Evolutionary conservation across 2,329 filamentous ascomycete species (phyloP).

Genomic region (Bimuria novae-zelandiae): DNA sequence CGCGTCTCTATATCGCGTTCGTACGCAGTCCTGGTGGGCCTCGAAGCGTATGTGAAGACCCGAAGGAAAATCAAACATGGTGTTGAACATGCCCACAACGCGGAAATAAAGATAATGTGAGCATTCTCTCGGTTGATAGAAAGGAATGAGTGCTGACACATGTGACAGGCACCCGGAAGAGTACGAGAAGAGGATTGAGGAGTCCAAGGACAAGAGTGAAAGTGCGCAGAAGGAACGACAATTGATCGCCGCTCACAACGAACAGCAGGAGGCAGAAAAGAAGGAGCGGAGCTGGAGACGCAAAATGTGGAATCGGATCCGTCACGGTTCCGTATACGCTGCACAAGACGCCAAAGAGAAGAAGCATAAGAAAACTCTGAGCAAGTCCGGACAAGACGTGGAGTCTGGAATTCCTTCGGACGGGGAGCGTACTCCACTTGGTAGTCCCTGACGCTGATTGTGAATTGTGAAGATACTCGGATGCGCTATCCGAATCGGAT

Average conservation of each 20-base stretch:
- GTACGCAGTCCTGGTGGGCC: slow-evolving; percentile 79
- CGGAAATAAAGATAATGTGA: slow-evolving; percentile 61
- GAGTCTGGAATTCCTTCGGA: slow-evolving; percentile 43
- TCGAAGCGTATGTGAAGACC: slow-evolving; percentile 78
- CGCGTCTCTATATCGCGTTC: slow-evolving; percentile 78
- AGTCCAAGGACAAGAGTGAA: slow-evolving; percentile 61
- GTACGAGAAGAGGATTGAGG: slow-evolving; percentile 52
- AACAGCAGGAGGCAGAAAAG: slow-evolving; percentile 53
- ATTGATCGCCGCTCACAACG: slow-evolving; percentile 46
- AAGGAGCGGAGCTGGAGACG: slow-evolving; percentile 38
- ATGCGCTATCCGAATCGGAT: too few species aligned
- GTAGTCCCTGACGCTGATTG: not conserved
- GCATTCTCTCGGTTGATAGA: not conserved
- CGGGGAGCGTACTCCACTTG: slow-evolving; percentile 32
- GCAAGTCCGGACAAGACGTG: slow-evolving; percentile 39
- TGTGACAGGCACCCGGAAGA: slow-evolving; percentile 59
- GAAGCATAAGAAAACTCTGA: slow-evolving; percentile 35
- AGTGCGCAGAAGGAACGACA: slow-evolving; percentile 66
- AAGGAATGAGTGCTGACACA: not conserved
- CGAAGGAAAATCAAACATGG: slow-evolving; percentile 65
- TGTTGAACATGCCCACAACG: slow-evolving; percentile 56
- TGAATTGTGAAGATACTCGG: too few species aligned
- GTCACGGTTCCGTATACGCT: slow-evolving; percentile 22
- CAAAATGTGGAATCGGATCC: slow-evolving; percentile 38
- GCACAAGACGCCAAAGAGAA: slow-evolving; percentile 27